Evolutionary conservation across 257 asterid species (phyloP).

Genomic region (Forsythia viridissima): DNA sequence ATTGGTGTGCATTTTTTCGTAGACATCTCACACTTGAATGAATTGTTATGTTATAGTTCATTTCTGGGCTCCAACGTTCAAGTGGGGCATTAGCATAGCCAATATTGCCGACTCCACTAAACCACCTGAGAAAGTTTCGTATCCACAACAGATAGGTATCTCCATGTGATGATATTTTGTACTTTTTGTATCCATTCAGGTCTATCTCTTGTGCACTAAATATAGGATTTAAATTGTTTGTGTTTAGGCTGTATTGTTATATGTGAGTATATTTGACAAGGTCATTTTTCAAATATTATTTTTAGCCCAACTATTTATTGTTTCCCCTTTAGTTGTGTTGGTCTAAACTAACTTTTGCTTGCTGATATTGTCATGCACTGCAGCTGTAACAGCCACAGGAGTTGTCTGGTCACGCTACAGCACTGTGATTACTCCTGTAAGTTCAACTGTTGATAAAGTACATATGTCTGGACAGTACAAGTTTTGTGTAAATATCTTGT

Average conservation of each 20-base stretch:
- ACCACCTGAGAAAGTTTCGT: slow-evolving; percentile 74
- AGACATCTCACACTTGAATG: background rate
- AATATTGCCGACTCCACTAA: slow-evolving; percentile 61
- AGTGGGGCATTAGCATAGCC: slow-evolving; percentile 85
- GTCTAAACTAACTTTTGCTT: background rate
- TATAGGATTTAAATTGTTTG: background rate
- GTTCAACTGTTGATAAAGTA: slow-evolving; percentile 25
- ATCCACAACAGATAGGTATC: slow-evolving; percentile 67
- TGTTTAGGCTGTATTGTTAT: background rate
- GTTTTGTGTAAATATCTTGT: background rate
- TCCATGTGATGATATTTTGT: slow-evolving; percentile 17
- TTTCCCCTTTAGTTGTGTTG: background rate
- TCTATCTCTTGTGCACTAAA: slow-evolving; percentile 5
- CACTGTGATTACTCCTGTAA: slow-evolving; percentile 70
- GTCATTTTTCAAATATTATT: background rate
- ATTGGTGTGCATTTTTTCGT: background rate
- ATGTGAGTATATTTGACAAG: background rate
- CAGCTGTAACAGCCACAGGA: slow-evolving; percentile 78
- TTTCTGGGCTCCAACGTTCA: slow-evolving; percentile 85
- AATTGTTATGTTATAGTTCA: slow-evolving; percentile 42
- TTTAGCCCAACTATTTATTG: background rate
- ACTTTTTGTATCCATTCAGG: background rate
- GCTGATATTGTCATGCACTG: slow-evolving; percentile 27
- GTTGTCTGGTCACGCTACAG: slow-evolving; percentile 80
- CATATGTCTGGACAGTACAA: background rate